Percentiles rank a stretch among this genome's conserved stretches.
Conservation (phyloP, 2,329 filamentous ascomycete species). For the Seiridium cupressi region DNA sequence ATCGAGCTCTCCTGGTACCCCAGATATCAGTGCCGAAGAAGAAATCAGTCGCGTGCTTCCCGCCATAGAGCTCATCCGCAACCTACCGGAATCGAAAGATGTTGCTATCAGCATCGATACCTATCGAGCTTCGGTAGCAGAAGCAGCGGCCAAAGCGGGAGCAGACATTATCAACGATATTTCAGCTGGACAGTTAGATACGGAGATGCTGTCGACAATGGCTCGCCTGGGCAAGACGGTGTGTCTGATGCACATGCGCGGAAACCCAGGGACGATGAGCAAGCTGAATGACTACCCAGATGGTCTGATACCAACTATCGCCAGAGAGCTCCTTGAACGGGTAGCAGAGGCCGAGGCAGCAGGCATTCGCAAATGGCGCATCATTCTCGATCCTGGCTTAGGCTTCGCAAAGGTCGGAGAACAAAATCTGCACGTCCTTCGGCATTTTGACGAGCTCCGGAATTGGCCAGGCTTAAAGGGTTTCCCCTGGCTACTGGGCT, state of each 20-base stretch:
- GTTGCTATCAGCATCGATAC: conserved; percentile 89
- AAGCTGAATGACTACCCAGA: conserved; percentile 65
- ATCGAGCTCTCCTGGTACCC: conserved; percentile 78
- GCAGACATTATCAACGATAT: conserved; percentile 96
- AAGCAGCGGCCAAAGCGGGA: conserved; percentile 71
- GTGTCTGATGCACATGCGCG: conserved; percentile 90
- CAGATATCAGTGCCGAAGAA: conserved; percentile 67
- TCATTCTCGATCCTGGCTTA: conserved; percentile 89
- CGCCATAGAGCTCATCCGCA: conserved; percentile 71
- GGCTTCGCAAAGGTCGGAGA: conserved; percentile 84
- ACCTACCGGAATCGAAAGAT: conserved; percentile 57
- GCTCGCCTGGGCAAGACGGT: conserved; percentile 77
- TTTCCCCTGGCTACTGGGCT: conserved; percentile 85
- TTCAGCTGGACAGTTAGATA: conserved; percentile 76
- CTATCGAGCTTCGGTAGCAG: conserved; percentile 81
- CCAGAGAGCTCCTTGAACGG: conserved; percentile 65
- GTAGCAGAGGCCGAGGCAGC: conserved; percentile 74
- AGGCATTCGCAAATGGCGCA: conserved; percentile 87
- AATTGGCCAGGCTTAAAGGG: conserved; percentile 62
- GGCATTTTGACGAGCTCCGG: conserved; percentile 63
- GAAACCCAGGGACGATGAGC: conserved; percentile 80
- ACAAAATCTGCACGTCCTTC: conserved; percentile 81
- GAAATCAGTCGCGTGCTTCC: conserved; percentile 79
- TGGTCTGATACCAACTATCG: conserved; percentile 65
- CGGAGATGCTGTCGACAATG: conserved; percentile 77